Evolutionary conservation across 345 rosid genomes (phyloP).

Genomic region (Hibiscus syriacus): DNA sequence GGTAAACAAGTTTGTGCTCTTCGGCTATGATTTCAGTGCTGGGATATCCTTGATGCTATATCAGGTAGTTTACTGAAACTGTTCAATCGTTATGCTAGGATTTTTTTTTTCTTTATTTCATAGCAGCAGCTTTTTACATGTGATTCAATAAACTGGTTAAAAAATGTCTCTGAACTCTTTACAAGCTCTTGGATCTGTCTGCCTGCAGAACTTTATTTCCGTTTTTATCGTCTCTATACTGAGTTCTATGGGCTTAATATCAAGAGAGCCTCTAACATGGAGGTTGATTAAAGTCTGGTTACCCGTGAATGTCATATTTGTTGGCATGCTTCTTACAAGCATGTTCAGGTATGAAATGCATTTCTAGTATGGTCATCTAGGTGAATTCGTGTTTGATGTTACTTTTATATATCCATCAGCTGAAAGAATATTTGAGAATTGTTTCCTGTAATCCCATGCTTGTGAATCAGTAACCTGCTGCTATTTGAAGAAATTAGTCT

Average conservation of each 20-base stretch:
- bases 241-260: conserved; percentile 61
- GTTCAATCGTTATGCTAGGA: not conserved
- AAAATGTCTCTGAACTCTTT: too few species aligned
- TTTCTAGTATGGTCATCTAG: not conserved
- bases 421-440: too few species aligned
- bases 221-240: conserved; percentile 65
- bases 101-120: not conserved
- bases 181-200: too few species aligned
- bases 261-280: conserved; percentile 85
- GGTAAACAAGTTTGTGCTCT: conserved; percentile 89
- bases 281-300: conserved; percentile 86
- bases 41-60: conserved; percentile 92
- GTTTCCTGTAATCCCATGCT: too few species aligned
- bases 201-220: conserved; percentile 91
- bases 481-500: too few species aligned
- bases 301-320: conserved; percentile 91
- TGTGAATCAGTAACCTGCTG: too few species aligned
- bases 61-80: conserved; percentile 49
- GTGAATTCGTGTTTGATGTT: not conserved
- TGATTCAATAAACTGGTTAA: too few species aligned
- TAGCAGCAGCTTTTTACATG: not conserved
- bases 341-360: conserved; percentile 77
- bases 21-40: conserved; percentile 87
- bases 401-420: not conserved
- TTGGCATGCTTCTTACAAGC: conserved; percentile 97